These are phyloP conservation scores for Murraya koenigii DNA, from an alignment of 345 rosid species.

Conservation along the genomic window DNA sequence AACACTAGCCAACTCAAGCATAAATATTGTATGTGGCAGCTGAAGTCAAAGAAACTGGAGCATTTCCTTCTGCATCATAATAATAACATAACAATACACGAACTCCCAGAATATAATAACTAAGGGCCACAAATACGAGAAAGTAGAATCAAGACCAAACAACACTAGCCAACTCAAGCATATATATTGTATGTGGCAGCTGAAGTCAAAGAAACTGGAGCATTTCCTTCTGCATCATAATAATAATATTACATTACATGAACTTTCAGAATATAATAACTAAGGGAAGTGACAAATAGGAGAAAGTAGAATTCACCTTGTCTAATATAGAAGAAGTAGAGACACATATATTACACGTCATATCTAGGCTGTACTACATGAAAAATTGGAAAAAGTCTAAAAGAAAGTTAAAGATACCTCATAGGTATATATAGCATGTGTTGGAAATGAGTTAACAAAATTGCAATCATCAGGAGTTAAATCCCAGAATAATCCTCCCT, in stretches of 20 bases:
- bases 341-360: neutral
- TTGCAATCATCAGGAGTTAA: neutral
- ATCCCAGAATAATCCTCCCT: neutral
- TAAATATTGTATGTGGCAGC: conserved; percentile 86
- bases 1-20: conserved; percentile 88
- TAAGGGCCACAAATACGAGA: neutral
- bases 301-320: neutral
- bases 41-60: conserved; percentile 74
- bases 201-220: conserved; percentile 74
- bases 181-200: conserved; percentile 86
- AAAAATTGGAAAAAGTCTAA: neutral
- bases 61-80: conserved; percentile 59
- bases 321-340: neutral
- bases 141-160: conserved; percentile 73
- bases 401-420: neutral
- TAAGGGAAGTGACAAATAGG: neutral
- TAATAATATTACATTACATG: neutral
- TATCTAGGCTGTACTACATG: neutral
- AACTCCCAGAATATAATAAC: neutral
- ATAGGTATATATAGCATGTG: neutral
- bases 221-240: conserved; percentile 59
- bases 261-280: neutral
- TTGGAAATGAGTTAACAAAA: neutral
- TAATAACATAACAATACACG: neutral
- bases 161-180: conserved; percentile 88